Percentiles rank a stretch among this genome's conserved stretches.
phyloP scores from a whole-genome alignment of 1,139 yeast genomes.

The Nakaseomyces uthaithaninus region DNA sequence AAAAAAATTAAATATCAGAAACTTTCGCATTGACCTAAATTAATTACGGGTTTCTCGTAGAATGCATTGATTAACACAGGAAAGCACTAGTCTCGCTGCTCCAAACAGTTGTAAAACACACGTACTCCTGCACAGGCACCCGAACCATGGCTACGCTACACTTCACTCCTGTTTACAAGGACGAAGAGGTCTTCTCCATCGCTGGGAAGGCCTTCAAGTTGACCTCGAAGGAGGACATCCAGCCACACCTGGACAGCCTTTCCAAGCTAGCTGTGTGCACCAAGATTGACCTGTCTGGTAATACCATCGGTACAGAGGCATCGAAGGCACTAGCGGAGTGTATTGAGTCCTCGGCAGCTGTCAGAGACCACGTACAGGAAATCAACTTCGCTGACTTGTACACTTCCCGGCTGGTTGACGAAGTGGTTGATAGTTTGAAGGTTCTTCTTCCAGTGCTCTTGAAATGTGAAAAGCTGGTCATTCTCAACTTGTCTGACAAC shows the following conservation, averaged over 20 bases:
- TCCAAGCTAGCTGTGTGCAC: conserved; percentile 38
- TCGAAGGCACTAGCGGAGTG: conserved; percentile 62
- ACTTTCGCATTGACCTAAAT: no score
- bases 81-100: no score
- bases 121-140: no score
- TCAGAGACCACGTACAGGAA: conserved; percentile 49
- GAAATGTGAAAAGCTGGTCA: conserved; percentile 56
- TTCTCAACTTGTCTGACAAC: conserved; percentile 83
- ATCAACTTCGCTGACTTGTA: conserved; percentile 85
- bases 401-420: conserved; percentile 90
- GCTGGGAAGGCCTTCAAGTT: conserved; percentile 75
- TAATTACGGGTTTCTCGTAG: no score
- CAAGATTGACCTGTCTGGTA: conserved; percentile 78
- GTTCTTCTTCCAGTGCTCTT: conserved; percentile 66
- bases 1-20: not conserved
- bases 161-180: conserved; percentile 30
- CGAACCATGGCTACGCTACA: conserved; percentile 33
- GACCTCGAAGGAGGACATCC: conserved; percentile 63
- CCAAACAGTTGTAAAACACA: no score
- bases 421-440: conserved; percentile 78
- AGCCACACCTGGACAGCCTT: conserved; percentile 45
- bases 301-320: conserved; percentile 89
- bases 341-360: conserved; percentile 36
- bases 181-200: conserved; percentile 43
- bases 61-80: no score